phyloP scores from a whole-genome alignment of 2,329 filamentous ascomycete species.

The Diaporthe vexans region DNA sequence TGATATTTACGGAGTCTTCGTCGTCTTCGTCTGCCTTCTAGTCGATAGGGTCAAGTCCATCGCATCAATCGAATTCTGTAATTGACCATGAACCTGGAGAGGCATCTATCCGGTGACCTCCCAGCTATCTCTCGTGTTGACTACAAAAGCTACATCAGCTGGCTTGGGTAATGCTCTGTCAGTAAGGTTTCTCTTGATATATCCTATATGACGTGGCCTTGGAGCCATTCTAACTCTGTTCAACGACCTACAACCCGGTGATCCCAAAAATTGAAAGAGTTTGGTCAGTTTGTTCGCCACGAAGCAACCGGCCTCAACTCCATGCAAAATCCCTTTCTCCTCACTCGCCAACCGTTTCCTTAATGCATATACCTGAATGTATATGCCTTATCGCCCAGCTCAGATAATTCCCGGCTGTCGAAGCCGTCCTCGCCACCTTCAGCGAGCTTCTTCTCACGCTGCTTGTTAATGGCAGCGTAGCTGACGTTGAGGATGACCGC shows the following conservation, averaged over 20 bases:
- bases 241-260: not conserved
- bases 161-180: not conserved
- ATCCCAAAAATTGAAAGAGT: not conserved
- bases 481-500: conserved; percentile 59
- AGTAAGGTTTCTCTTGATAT: not conserved
- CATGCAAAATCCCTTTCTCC: not conserved
- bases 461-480: conserved; percentile 72
- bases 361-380: conserved; percentile 74
- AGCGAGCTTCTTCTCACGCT: conserved; percentile 62
- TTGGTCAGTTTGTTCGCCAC: not conserved
- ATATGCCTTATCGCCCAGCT: conserved; percentile 71
- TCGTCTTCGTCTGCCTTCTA: not conserved
- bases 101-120: not conserved
- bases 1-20: not conserved
- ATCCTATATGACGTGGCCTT: not conserved
- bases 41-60: not conserved
- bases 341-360: conserved; percentile 16
- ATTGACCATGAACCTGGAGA: not conserved
- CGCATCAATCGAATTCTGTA: not conserved
- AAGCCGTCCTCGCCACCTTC: conserved; percentile 58
- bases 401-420: conserved; percentile 66
- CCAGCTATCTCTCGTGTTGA: not conserved
- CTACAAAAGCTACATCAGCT: not conserved
- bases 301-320: not conserved
- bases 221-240: not conserved